Evolutionary conservation across 352 stramenopile genomes (phyloP), one percentile per base, ranked within the genome.

Genomic region (Plasmopara halstedii): DNA sequence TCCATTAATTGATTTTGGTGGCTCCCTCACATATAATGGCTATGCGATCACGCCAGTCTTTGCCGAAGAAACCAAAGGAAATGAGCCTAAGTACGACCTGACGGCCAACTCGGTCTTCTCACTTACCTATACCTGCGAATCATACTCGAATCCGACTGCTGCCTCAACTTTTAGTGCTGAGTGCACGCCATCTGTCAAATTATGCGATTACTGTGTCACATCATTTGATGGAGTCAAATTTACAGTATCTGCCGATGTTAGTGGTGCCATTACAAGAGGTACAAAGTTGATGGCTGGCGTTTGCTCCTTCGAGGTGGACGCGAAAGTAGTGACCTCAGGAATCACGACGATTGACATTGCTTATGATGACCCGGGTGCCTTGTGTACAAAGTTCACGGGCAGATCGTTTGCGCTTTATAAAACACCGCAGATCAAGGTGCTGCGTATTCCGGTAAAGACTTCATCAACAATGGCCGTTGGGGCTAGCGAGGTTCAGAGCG

Each of bases 141-240:
- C 78, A 20, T 96, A 95, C 53, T 95, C 85, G 10, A 73, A 91
- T 33, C 83, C 83, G 8, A 53, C 56, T 6, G 49, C 59, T 1
- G 70, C 65, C 27, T 64, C 65, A 5, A 70, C 62, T 2, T 84
- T 92, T 23, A 88, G 64, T 43, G 39, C 50, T 0, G 48, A 53
- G 1, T 96, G 86, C 40, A 64, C 46, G 1, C 73, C 70, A 2
- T 51, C 43, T 0, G 14, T 9, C 20, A 42, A 36, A 56, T 47
- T 78, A 22, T 91, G 65, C 48, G 48, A 53, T 42, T 79, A 54
- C 10, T 88, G 70, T 59, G 78, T 76, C 23, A 89, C 68, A 15
- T 62, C 42, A 21, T 83, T 96, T 42, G 56, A 74, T 34, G 76
- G 81, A 0, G 70, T 74, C 0, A 59, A 1, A 32, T 75, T 90